Base-by-base conservation (phyloP, 345 rosid species). In the Eucalyptus erythrocorys region DNA sequence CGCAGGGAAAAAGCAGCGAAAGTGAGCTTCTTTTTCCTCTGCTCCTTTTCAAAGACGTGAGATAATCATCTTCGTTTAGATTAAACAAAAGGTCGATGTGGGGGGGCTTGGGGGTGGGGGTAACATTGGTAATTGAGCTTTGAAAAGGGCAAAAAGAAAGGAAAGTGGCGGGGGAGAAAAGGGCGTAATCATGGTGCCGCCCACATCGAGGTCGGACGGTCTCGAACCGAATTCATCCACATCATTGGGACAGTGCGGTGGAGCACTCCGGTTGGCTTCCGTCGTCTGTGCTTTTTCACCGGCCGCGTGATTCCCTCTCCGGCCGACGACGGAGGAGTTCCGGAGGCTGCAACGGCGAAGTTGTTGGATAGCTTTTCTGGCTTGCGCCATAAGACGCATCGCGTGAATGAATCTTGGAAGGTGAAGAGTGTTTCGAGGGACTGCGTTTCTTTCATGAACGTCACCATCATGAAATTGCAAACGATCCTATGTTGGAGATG, bases 121-220 rank as follows among this genome's bases (percentile, higher is more conserved):
- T n/a, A n/a, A n/a, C n/a, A 76, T 94, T 81, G 94, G 92, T 91
- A 93, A 93, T 91, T 92, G 94, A 85, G 90, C 91, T 82, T 76
- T 21, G 6, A 22, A 11, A 10, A 10, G 82, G 9, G 2, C 22
- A 37, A 40, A 6, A 22, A 3, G 13, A 42, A 42, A 49, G 57
- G 50, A 90, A 87, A 87, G 82, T 59, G 32, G 27, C 0, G 59
- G 16, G n/a, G 40, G 49, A 68, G 64, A 43, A 90, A 91, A 80
- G 90, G 61, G 30, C 55, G 51, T 34, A 79, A 90, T 87, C 84
- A 90, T 90, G 89, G 89, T 47, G 84, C 68, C 26, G n/a, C 57
- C 10, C 42, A 89, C 32, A 43, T 66, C 68, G 66, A 61, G 64
- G 89, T 48, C 30, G 84, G 86, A 8, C 88, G 88, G 90, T 82